Evolutionary conservation across 2,329 filamentous ascomycete species (phyloP).

Genomic region (Periconia sp.): DNA sequence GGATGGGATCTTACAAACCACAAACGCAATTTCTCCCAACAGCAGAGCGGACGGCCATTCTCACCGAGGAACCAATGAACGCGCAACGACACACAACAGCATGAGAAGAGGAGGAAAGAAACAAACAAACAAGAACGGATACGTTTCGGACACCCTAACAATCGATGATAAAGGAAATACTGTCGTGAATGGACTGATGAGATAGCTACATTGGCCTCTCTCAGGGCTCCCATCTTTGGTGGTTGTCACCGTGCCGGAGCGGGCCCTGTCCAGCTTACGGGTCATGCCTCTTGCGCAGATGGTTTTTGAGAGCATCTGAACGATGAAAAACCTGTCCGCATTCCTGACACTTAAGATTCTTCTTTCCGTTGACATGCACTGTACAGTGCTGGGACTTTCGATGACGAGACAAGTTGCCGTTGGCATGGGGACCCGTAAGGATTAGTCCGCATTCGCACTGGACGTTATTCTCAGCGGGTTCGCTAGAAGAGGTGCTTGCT

Average conservation of each 20-base stretch:
- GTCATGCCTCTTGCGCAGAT: constrained; percentile 8
- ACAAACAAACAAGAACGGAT: no score
- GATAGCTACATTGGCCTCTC: not conserved
- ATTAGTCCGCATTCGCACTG: constrained; percentile 21
- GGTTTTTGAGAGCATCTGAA: constrained; percentile 27
- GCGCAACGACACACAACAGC: no score
- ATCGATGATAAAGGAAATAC: no score
- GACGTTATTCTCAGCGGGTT: not conserved
- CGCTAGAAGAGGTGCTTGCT: no score
- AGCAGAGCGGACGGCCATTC: no score
- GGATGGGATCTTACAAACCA: no score
- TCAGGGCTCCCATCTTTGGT: not conserved
- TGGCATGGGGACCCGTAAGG: constrained; percentile 30
- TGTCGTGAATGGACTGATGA: no score
- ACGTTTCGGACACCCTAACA: not conserved
- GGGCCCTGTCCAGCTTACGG: not conserved
- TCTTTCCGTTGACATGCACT: constrained; percentile 20
- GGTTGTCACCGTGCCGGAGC: not conserved
- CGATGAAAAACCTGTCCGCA: constrained; percentile 32
- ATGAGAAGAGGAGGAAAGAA: no score
- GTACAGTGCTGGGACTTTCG: constrained; percentile 29
- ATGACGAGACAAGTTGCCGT: constrained; percentile 37
- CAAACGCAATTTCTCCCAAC: no score
- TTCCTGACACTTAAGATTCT: constrained; percentile 21
- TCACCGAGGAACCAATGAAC: no score